A percentile compares a stretch with the other conserved stretches of the same genome.
Evolutionary conservation across 768 basidiomycete genomes (phyloP).

Genomic region (Sporobolomyces pararoseus): DNA sequence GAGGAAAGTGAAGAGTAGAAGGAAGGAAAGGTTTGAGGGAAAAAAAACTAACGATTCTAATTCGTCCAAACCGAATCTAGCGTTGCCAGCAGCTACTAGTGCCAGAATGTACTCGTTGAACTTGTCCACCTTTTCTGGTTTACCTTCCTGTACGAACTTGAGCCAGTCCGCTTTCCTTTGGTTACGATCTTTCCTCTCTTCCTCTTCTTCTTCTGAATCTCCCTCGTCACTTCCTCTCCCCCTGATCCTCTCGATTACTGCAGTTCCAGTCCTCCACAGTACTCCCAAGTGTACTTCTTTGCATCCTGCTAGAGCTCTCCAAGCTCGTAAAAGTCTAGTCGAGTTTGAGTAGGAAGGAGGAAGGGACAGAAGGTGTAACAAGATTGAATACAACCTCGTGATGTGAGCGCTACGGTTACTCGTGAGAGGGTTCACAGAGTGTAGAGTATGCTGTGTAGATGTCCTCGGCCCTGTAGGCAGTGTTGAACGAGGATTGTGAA

Average conservation of each 20-base stretch:
- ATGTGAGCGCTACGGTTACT: constrained; percentile 22
- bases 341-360: constrained; percentile 14
- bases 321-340: constrained; percentile 17
- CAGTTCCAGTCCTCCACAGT: constrained; percentile 23
- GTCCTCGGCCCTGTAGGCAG: constrained; percentile 9
- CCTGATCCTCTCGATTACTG: constrained; percentile 19
- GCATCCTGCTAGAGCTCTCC: constrained; percentile 26
- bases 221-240: constrained; percentile 12
- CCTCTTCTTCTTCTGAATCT: too few species aligned
- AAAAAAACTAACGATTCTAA: constrained; percentile 30
- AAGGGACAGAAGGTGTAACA: constrained; percentile 34
- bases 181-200: background rate
- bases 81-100: constrained; percentile 23
- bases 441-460: background rate
- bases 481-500: constrained; percentile 23
- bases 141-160: constrained; percentile 30
- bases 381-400: constrained; percentile 25
- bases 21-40: background rate
- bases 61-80: constrained; percentile 36
- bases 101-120: constrained; percentile 34
- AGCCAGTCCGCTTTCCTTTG: constrained; percentile 33
- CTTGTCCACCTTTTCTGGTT: constrained; percentile 28
- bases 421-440: constrained; percentile 6
- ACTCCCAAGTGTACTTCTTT: constrained; percentile 30
- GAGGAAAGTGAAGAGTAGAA: background rate